Conservation (phyloP, 1,139 yeast species). For the Yamadazyma spencermartinsiae region DNA sequence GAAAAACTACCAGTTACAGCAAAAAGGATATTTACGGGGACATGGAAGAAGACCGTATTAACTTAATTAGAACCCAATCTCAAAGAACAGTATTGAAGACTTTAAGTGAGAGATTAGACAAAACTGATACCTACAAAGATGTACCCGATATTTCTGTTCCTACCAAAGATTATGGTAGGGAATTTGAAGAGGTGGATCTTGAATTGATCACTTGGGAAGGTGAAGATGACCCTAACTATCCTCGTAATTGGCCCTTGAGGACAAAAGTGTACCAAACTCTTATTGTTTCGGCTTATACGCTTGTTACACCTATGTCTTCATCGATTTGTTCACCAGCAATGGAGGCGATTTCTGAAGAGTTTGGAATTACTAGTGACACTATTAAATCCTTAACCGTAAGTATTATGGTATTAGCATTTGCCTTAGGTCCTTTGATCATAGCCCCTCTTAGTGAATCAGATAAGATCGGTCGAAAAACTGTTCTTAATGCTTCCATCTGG, state of each 20-base stretch:
- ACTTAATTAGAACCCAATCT: slow-evolving; percentile 35
- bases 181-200: slow-evolving; percentile 53
- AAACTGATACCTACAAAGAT: slow-evolving; percentile 21
- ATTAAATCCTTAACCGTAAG: slow-evolving; percentile 53
- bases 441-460: slow-evolving; percentile 64
- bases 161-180: slow-evolving; percentile 47
- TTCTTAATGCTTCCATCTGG: slow-evolving; percentile 52
- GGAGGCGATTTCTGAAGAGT: slow-evolving; percentile 40
- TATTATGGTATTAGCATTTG: slow-evolving; percentile 64
- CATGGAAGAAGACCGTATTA: slow-evolving; percentile 23
- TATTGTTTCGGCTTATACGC: slow-evolving; percentile 54
- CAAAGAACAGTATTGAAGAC: slow-evolving; percentile 35
- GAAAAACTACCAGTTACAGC: slow-evolving; percentile 22
- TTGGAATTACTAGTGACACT: slow-evolving; percentile 37
- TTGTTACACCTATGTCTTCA: slow-evolving; percentile 60
- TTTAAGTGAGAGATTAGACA: slow-evolving; percentile 21
- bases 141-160: slow-evolving; percentile 42
- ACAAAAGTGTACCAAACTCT: slow-evolving; percentile 45
- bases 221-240: slow-evolving; percentile 56
- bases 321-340: slow-evolving; percentile 63
- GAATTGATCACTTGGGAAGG: slow-evolving; percentile 70
- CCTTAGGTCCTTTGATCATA: slow-evolving; percentile 57
- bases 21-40: slow-evolving; percentile 33
- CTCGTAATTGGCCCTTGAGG: slow-evolving; percentile 55
- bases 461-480: slow-evolving; percentile 49